These are phyloP conservation scores for Clarireedia paspali DNA, from an alignment of 2,329 filamentous ascomycete species.

Conservation along the genomic window DNA sequence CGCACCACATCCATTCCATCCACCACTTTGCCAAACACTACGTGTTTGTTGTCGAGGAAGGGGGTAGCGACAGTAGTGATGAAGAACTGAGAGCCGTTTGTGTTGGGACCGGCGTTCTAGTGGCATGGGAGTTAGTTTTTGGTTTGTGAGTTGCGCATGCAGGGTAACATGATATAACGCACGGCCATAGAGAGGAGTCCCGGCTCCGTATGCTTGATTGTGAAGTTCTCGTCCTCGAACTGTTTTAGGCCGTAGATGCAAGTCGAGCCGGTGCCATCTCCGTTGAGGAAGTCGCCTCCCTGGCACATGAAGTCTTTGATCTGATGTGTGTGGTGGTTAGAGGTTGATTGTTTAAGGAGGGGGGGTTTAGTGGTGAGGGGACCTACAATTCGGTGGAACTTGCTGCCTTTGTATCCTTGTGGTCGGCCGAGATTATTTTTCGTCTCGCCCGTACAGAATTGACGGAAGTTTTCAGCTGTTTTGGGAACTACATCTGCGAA, in stretches of 20 bases:
- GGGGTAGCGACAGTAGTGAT: conserved; percentile 84
- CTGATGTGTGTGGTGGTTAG: conserved; percentile 35
- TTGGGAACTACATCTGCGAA: conserved; percentile 77
- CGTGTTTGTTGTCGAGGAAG: conserved; percentile 87
- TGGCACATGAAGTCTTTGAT: conserved; percentile 98
- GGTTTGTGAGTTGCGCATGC: not conserved
- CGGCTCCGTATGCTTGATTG: conserved; percentile 65
- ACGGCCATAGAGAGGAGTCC: conserved; percentile 92
- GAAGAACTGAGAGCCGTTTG: conserved; percentile 96
- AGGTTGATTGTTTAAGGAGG: not conserved
- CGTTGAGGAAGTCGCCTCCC: conserved; percentile 90
- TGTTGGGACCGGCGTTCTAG: conserved; percentile 83
- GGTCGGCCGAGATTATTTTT: conserved; percentile 70
- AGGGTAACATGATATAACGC: conserved; percentile 32
- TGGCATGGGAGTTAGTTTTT: conserved; percentile 4
- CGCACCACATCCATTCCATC: conserved; percentile 84
- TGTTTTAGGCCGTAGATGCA: conserved; percentile 80
- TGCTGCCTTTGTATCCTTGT: conserved; percentile 89
- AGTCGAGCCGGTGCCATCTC: conserved; percentile 81
- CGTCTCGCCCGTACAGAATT: conserved; percentile 91
- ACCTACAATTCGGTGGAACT: conserved; percentile 86
- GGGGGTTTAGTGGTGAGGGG: not conserved
- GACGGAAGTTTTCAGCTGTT: conserved; percentile 94
- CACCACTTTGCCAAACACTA: conserved; percentile 86
- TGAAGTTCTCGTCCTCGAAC: conserved; percentile 90